Evolutionary conservation across 2,329 filamentous ascomycete species (phyloP), one percentile per base, ranked within the genome.

Genomic region (Alternaria panax): DNA sequence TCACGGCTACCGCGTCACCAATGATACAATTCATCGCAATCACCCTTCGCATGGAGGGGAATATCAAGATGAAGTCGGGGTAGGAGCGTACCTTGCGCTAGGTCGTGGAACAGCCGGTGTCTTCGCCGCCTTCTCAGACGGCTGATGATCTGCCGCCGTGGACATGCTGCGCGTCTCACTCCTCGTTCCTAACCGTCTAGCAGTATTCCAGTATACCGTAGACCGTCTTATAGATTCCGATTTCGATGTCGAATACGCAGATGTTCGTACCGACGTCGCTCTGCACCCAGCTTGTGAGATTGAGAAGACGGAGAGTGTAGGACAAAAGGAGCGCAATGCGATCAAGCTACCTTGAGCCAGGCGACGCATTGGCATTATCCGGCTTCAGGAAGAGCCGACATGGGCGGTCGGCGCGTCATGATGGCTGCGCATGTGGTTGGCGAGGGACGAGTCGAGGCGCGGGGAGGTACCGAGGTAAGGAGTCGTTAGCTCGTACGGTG

Each of bases 41-140:
- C n/a, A n/a, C n/a, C n/a, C n/a, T n/a, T n/a, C n/a, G n/a, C n/a
- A 27, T 27, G 25, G 8, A 8, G 25, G 30, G 4, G 16, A 14
- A 5, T 6, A 14, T 4, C 1, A 4, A 32, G 11, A 32, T 2
- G 12, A 14, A 32, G n/a, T 32, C 16, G n/a, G 8, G 7, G n/a
- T 14, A 6, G 40, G 3, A 6, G 51, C 73, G 56, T 75, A 87
- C 86, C 86, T 88, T 12, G 89, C 86, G 75, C 88, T 92, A 2
- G 90, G 89, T 51, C 86, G 81, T 3, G 89, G 86, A 20, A 82
- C 62, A 2, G 81, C 69, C 5, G 80, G 77, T 22, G 68, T 64
- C 61, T 81, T 81, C 47, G 66, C 57, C 9, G 68, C 60, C 46
- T 72, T 72, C 48, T 74, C 75, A 4, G 69, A 60, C 24, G 71